Evolutionary conservation across 2,329 filamentous ascomycete species (phyloP).

Genomic region (Furcasterigmium sp.): DNA sequence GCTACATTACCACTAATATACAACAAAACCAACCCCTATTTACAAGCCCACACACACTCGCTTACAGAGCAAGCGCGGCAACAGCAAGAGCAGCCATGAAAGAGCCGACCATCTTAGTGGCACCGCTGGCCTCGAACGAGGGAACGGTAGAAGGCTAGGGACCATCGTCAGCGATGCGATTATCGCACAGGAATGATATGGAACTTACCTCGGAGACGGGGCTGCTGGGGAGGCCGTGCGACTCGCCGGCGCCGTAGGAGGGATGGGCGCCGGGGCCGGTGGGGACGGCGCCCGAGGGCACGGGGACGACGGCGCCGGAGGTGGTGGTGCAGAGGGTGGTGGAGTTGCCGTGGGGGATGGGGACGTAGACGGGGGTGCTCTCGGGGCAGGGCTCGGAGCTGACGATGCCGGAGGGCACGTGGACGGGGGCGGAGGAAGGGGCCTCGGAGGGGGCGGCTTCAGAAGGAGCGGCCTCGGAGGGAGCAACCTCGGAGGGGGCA

Average conservation of each 20-base stretch:
- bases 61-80: neutral
- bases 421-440: neutral
- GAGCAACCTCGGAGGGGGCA: neutral
- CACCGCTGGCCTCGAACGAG: conserved; percentile 1
- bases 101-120: neutral
- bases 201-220: neutral
- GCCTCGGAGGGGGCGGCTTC: neutral
- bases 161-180: neutral
- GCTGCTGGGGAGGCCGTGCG: neutral
- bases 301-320: neutral
- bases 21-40: too few relatives aligned
- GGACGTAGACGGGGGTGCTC: conserved; percentile 1
- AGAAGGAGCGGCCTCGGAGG: neutral
- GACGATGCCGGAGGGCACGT: neutral
- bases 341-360: neutral
- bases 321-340: conserved; percentile 1
- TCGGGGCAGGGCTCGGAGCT: neutral
- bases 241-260: neutral
- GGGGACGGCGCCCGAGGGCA: neutral
- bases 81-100: neutral
- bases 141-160: neutral
- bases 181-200: neutral
- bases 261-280: neutral
- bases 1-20: too few relatives aligned
- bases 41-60: too few relatives aligned